Base-by-base conservation (phyloP, 169 alveolate species). In the Toxoplasma gondii region DNA sequence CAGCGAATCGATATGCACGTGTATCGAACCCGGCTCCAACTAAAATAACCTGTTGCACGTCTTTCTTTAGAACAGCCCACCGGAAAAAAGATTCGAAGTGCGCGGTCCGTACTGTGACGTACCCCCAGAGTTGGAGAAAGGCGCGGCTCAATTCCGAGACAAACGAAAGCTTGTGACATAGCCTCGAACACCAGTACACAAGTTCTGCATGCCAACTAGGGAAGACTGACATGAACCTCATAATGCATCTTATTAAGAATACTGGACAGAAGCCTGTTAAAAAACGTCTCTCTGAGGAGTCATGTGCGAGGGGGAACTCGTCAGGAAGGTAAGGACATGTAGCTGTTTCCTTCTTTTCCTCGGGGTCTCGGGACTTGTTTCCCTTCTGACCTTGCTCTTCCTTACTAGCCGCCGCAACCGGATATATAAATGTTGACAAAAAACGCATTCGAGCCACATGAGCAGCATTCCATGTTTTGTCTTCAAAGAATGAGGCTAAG, bases 1-100 rank as follows among this genome's bases (percentile, higher is more conserved):
- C 45, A 19, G 86, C 39, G 45, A 78, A 78, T 31, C 86, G 86
- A n/a, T 78, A 78, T 16, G 45, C 86, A 19, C 86, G 86, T 4
- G 49, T 78, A 78, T 78, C 86, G 43, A 78, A 78, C 9, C 86
- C 86, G 27, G 86, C 86, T n/a, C 86, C 86, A 45, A 78, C 24
- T 16, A 78, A 10, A n/a, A 78, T 1, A 12, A 78, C 86, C 22
- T 78, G 86, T n/a, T 4, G 27, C 45, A 38, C 86, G 86, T 31
- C 49, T 38, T 78, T 78, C 43, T 78, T 38, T n/a, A 2, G 29
- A 1, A 78, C 22, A 29, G 86, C 86, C 86, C 86, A 78, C 86
- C n/a, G 12, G 86, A 19, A n/a, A n/a, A 36, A 78, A 2, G 86
- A 78, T 12, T 78, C 86, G 24, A 78, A 78, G n/a, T 78, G 86